Percentiles rank a stretch among this genome's conserved stretches.
phyloP scores from a whole-genome alignment of 768 basidiomycete genomes.

The Pleurotus citrinopileatus region DNA sequence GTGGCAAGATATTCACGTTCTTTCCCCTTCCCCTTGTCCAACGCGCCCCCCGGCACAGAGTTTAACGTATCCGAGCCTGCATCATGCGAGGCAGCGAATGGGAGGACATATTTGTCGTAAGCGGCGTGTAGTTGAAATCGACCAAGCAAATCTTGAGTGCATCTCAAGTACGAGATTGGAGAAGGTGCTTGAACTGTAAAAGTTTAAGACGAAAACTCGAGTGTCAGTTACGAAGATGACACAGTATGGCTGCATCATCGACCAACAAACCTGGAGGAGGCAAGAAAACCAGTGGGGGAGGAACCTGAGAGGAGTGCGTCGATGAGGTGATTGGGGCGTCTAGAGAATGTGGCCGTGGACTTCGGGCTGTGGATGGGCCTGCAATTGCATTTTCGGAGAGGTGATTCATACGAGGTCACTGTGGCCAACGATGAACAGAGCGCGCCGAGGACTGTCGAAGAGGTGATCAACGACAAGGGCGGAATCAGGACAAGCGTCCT shows the following conservation, averaged over 20 bases:
- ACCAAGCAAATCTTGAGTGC: conserved; percentile 77
- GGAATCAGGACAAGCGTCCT: conserved; percentile 11
- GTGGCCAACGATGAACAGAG: conserved; percentile 19
- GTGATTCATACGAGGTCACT: conserved; percentile 31
- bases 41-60: conserved; percentile 18
- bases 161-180: conserved; percentile 52
- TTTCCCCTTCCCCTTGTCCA: conserved; percentile 52
- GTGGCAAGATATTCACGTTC: conserved; percentile 23
- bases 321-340: conserved; percentile 22
- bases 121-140: conserved; percentile 68
- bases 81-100: conserved; percentile 35
- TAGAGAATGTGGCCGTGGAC: conserved; percentile 9
- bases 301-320: conserved; percentile 25
- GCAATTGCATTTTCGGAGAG: conserved; percentile 55
- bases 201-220: conserved; percentile 1
- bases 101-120: conserved; percentile 83
- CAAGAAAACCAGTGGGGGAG: conserved; percentile 33
- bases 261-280: conserved; percentile 37
- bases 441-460: conserved; percentile 16
- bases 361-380: conserved; percentile 49
- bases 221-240: conserved; percentile 2
- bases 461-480: conserved; percentile 21
- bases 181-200: conserved; percentile 29
- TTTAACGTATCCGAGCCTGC: conserved; percentile 21
- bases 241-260: not conserved